Base-by-base conservation (phyloP, 2,329 filamentous ascomycete genomes). In the Trichoderma simmonsii region DNA sequence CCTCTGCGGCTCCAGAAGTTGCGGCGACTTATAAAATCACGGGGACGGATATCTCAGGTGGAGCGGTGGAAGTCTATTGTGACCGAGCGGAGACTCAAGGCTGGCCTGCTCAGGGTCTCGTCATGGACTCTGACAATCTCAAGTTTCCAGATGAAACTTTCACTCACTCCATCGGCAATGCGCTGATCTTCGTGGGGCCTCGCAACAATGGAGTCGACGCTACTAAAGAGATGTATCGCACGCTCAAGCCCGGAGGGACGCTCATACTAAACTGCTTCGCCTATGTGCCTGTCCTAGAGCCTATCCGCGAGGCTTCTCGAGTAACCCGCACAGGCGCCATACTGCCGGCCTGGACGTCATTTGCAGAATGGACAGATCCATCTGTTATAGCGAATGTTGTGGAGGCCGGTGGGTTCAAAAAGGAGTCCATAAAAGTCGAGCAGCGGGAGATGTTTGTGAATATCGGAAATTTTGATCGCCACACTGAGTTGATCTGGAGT, bases 41-140 rank as follows among this genome's bases (percentile, higher is more conserved):
- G 14, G 67, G 67, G 8, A 70, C 67, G 14, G 67, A 70, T 18
- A 48, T 70, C 24, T 70, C 57, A 12, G 21, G 21, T 11, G 67
- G 30, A 28, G 67, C 67, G 15, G 67, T 70, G n/a, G 67, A 62
- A n/a, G 43, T 59, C 21, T 70, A 62, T 21, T 39, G 67, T 30
- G 39, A 43, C 21, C 39, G 39, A 15, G 56, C 67, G 11, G 67
- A 32, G 7, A 34, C 67, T 6, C 26, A 24, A 21, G 60, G 57
- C 21, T 70, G 67, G 67, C 67, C 67, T 5, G 57, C 57, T 9
- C 18, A 62, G 18, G 67, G 67, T 7, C 56, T 70, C 6, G 57
- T 70, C 67, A 70, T 70, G 67, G 67, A 70, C 6, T 30, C 67
- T 11, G 67, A 70, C 39, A 43, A 43, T 12, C 67, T 70, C 67